Base-by-base conservation (phyloP, 805 yeast species). In the Wickerhamomyces hampshirensis region DNA sequence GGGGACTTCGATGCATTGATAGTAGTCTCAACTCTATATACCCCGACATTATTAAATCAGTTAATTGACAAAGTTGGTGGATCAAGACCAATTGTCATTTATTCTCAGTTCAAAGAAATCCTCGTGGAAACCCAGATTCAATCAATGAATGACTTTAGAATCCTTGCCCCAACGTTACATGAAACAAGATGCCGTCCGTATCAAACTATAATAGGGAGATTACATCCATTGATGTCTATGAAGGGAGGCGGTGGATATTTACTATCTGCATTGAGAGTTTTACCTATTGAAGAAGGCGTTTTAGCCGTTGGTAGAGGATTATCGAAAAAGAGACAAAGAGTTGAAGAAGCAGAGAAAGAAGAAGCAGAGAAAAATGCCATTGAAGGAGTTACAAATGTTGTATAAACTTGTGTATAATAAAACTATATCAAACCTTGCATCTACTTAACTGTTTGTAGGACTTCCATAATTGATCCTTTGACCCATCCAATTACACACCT, bases 221-320 rank as follows among this genome's bases (percentile, higher is more conserved):
- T 91, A 52, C 99, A 93, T 59, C 99, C 99, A 1, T 55, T 80
- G 42, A 93, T 93, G 99, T 85, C 97, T 0, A 79, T 82, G 71
- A 73, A 86, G 51, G 88, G 95, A 6, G 89, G 83, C 39, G 98
- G 97, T 43, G 99, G 99, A 0, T 91, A 77, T 57, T 57, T 93
- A 3, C 64, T 88, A 46, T 73, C 78, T 66, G 95, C 91, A 4
- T 74, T 84, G 12, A 69, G 84, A 33, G 97, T 93, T 0, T 63
- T 77, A 35, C 96, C 96, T 3, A 61, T 68, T 31, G 81, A 73
- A 23, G 68, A 69, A 26, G 75, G 77, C 30, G 75, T 73, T 13
- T 84, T 85, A 10, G 81, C 84, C 5, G 86, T 87, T 5, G 77
- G 84, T 40, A 80, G 84, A 28, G 60, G 69, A 26, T 56, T 68